Evolutionary conservation across 148 eudicot genomes (phyloP), one percentile per base, ranked within the genome.

Genomic region (Talinum fruticosum): DNA sequence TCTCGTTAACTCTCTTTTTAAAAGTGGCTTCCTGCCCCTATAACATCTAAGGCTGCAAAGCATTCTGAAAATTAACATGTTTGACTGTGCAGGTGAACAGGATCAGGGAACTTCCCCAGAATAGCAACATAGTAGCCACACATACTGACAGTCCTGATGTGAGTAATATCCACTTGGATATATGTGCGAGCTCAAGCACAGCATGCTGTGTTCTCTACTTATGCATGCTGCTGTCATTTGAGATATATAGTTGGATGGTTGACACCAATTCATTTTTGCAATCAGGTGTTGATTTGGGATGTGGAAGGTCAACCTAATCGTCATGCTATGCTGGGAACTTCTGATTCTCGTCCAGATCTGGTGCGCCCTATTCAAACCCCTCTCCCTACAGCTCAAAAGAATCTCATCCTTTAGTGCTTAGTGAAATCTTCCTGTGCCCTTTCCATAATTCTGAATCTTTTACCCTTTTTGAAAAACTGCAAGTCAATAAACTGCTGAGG

Each of bases 121-220:
- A 93, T 69, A 91, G 90, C 84, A 91, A 95, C 82, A 95, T 95
- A 79, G 92, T 95, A 74, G 99, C 99, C 69, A 95, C 99, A 69
- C 99, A 95, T 81, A 95, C 99, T 21, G 99, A 95, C 82, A 91
- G 97, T 83, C 99, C 99, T 66, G 93, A 95, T 86, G 99, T 95
- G 72, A 83, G 88, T 83, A 28, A 21, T 32, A 1, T 16, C 14
- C 29, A 5, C 3, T 54, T 51, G 24, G 10, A 35, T 19, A 30
- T 74, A 69, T 53, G 83, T 69, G 72, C 45, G 47, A 44, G 6
- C 16, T 32, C 28, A 26, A 18, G 59, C 29, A 35, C n/a, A 8
- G 45, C 18, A 13, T 79, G 62, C 21, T 64, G 30, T 66, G 35
- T 53, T 38, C 28, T 26, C 24, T 44, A 16, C 21, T 64, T 73